These are phyloP conservation scores for Rosa lucieae DNA, from an alignment of 306 rosid genomes.

Conservation along the genomic window DNA sequence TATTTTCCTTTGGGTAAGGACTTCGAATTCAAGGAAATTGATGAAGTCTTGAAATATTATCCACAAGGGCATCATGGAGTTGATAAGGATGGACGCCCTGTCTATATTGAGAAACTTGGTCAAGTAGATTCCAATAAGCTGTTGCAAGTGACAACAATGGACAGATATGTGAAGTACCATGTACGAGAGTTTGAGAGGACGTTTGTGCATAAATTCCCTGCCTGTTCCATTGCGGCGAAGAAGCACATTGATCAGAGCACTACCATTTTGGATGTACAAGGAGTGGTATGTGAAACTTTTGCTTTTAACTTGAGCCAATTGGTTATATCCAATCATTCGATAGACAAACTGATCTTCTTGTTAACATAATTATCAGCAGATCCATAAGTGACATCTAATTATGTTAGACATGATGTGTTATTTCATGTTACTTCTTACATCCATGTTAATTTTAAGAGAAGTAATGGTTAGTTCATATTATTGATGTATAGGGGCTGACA, in stretches of 20 bases:
- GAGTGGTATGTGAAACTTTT: conserved; percentile 62
- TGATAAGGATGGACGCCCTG: conserved; percentile 86
- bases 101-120: conserved; percentile 86
- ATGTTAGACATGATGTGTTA: not conserved
- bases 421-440: not conserved
- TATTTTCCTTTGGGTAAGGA: conserved; percentile 45
- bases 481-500: conserved; percentile 55
- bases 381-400: not conserved
- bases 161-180: conserved; percentile 78
- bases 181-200: conserved; percentile 89
- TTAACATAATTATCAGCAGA: not conserved
- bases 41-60: conserved; percentile 83
- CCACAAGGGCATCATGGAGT: conserved; percentile 99
- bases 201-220: conserved; percentile 67
- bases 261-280: conserved; percentile 92
- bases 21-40: conserved; percentile 76
- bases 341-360: not conserved
- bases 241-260: conserved; percentile 94
- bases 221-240: conserved; percentile 86
- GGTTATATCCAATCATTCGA: conserved; percentile 1
- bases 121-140: conserved; percentile 82
- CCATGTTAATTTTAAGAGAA: not conserved
- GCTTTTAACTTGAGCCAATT: not conserved
- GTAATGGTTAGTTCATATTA: not conserved
- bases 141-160: conserved; percentile 82